Conservation (phyloP, 129 eudicot species). For the Helianthus annuus region HanXRQr2.0-SUNRISE NC_035449.2:45166889-45167388, state of each 20-base stretch:
- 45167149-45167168: slow-evolving; percentile 13
- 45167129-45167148: slow-evolving; percentile 2
- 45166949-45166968: slow-evolving; percentile 24
- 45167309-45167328: background rate
- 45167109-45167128: slow-evolving; percentile 6
- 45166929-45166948: slow-evolving; percentile 24
- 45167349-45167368: background rate
- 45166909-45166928: slow-evolving; percentile 24
- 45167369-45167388: background rate
- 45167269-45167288: slow-evolving; percentile 6
- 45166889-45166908: slow-evolving; percentile 27
- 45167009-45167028: slow-evolving; percentile 5
- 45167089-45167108: slow-evolving; percentile 11
- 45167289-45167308: slow-evolving; percentile 3
- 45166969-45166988: slow-evolving; percentile 37
- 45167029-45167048: slow-evolving; percentile 8
- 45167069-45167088: slow-evolving; percentile 13
- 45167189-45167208: slow-evolving; percentile 12
- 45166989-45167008: slow-evolving; percentile 5
- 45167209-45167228: background rate
- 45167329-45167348: background rate
- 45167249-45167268: slow-evolving; percentile 14
- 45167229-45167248: slow-evolving; percentile 2
- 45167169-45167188: slow-evolving; percentile 9
- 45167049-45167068: slow-evolving; percentile 21